Evolutionary conservation across 108 stramenopile genomes (phyloP), one percentile per base, ranked within the genome.

Genomic region (Skeletonema costatum): DNA sequence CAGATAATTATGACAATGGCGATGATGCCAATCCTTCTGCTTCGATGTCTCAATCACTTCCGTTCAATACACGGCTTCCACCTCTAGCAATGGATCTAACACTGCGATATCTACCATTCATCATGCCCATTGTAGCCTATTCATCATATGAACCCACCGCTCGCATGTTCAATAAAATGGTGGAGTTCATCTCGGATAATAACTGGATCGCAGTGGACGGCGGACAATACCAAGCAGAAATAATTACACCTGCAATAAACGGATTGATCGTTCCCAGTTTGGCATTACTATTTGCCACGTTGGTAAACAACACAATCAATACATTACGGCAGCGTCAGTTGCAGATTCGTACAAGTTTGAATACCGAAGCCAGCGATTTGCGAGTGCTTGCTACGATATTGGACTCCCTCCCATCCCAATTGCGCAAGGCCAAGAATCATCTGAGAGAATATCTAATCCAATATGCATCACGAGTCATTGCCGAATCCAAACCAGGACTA

Each of bases 141-240:
- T 77, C 77, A 13, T 66, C 69, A 21, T 85, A 85, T 48, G 76
- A 80, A 50, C 2, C 21, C 30, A 78, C 80, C 25, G 80, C 84
- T 21, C 42, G 51, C n/a, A 14, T 70, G 14, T 85, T 85, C 36
- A 64, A 81, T 7, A 6, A 4, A 9, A 50, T 64, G 58, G 66
- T 86, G 0, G 82, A 86, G 38, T n/a, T 78, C 41, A 73, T 80
- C 10, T 46, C 38, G 21, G 61, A 76, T 38, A 70, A 70, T n/a
- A 80, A 69, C 30, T 93, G 88, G 87, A 87, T 85, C 32, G 73
- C 85, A n/a, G 92, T 91, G 0, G 92, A 93, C 69, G 92, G 92
- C 21, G 90, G 90, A 31, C 69, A 71, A 35, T 91, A 91, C 66
- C 89, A 90, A 64, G 88, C 88, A 50, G 78, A 75, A 48, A 92